Evolutionary conservation across 768 basidiomycete genomes (phyloP), one percentile per base, ranked within the genome.

Genomic region (Pleurotus citrinopileatus): DNA sequence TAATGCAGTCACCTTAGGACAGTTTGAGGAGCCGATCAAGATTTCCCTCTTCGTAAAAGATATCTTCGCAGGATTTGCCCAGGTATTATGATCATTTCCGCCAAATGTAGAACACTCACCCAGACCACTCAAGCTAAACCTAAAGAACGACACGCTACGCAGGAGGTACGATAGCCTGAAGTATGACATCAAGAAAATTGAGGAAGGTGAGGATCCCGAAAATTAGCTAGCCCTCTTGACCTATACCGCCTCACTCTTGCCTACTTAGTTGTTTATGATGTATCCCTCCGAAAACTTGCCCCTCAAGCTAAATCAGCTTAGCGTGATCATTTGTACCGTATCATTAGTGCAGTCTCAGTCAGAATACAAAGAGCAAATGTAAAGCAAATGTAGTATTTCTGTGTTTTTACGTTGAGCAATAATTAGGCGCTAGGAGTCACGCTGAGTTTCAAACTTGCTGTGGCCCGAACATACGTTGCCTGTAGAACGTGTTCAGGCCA

Each of bases 181-280:
- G 63, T 93, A 92, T 58, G 91, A 91, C 64, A 80, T 93, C 57
- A 91, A 91, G 67, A 91, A 91, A 62, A 87, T 93, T 15, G 90
- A 92, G 71, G 91, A 92, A 84, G 90, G 91, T 81, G 53, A 44
- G 73, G 59, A 26, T 25, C 22, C 44, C 40, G n/a, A 52, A 45
- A 28, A 13, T 27, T n/a, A 19, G 40, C 52, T 46, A 23, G 50
- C 38, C 57, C 42, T 59, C 36, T 29, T 53, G 47, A 28, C 13
- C 42, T 17, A n/a, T n/a, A n/a, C n/a, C n/a, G n/a, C n/a, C n/a
- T n/a, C n/a, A n/a, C n/a, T n/a, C n/a, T n/a, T n/a, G n/a, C n/a
- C n/a, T n/a, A n/a, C 54, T 19, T 57, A 93, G 90, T 93, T 45
- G 91, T 92, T 1, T 93, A 93, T 62, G 91, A 93, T 65, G 82